Evolutionary conservation across 768 basidiomycete genomes (phyloP), one percentile per base, ranked within the genome.

Genomic region (Hericium alpestre): DNA sequence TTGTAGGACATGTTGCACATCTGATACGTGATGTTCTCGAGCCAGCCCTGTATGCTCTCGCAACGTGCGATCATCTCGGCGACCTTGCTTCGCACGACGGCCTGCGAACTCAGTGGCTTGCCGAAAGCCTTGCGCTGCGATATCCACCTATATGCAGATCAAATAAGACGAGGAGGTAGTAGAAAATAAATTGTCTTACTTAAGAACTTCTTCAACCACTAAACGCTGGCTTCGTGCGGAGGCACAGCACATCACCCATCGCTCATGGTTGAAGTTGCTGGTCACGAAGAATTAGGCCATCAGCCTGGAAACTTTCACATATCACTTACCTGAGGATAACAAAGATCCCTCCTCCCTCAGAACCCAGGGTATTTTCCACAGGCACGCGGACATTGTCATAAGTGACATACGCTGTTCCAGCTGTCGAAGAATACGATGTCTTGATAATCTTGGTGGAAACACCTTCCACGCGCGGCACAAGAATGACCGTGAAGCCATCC

Each of bases 101-200:
- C 82, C 64, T 90, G 88, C 7, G 87, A 82, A 59, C 81, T 79
- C 54, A 95, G 74, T 4, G 87, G 90, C 69, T 87, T 92, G 51
- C 93, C 93, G 64, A 95, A 95, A n/a, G 90, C 93, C 64, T 90
- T 86, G 48, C 94, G 83, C 69, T 96, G 91, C 49, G 80, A 79
- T 3, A 84, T 77, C 93, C 93, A 95, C 64, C 81, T 87, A 16
- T 13, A 62, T 18, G 10, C 3, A 18, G 25, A 15, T 37, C 16
- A 15, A 20, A n/a, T 38, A 5, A 32, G 25, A 38, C 47, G 41
- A 20, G 18, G 23, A 38, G 11, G 32, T 37, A 16, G 25, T 48
- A 25, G 18, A 23, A 43, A 10, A 37, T 48, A 32, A 12, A 43
- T 55, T 12, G 10, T 61, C 75, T 60, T 51, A 83, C 83, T 88